Base-by-base conservation (phyloP, 306 rosid species). In the Fagus sylvatica region DNA sequence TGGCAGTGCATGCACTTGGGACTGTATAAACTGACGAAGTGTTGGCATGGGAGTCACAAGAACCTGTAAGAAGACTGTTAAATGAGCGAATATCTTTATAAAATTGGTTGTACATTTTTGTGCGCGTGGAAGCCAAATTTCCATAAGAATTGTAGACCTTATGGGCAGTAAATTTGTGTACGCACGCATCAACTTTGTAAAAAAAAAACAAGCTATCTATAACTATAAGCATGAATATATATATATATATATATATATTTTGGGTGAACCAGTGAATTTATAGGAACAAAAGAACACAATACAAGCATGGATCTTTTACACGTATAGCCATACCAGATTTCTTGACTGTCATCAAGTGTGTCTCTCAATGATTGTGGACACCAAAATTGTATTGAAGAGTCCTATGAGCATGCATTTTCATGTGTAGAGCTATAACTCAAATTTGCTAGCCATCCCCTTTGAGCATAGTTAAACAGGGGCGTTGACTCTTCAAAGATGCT, bases 1-100 rank as follows among this genome's bases (percentile, higher is more conserved):
- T 16, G 73, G 68, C 76, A 69, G 30, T 33, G 75, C 78, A 67
- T 73, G 85, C 66, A 59, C 69, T 59, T 81, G 85, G 17, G 79
- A 60, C 17, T 75, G 82, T 28, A 76, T 41, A 74, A 71, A 60
- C 84, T 28, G 81, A 40, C 42, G 81, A 40, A 78, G 64, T 43
- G 79, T 78, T 82, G 78, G 83, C 80, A 74, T 67, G 71, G 79
- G 62, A 69, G 40, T 68, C 77, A 48, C 59, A 61, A 80, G 82
- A 67, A 85, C 86, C 97, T 92, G 84, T 75, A 84, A 82, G 62
- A 22, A 22, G 51, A 65, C 4, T 12, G 15, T 10, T 36, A 36
- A 7, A 65, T 17, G 5, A 39, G 12, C 7, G 9, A 6, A 34
- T 36, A 65, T 36, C 42, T 28, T 36, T 17, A 37, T 4, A 22